Evolutionary conservation across 2,329 filamentous ascomycete species (phyloP), one percentile per base, ranked within the genome.

Genomic region (Ophiostoma pallidulum): DNA sequence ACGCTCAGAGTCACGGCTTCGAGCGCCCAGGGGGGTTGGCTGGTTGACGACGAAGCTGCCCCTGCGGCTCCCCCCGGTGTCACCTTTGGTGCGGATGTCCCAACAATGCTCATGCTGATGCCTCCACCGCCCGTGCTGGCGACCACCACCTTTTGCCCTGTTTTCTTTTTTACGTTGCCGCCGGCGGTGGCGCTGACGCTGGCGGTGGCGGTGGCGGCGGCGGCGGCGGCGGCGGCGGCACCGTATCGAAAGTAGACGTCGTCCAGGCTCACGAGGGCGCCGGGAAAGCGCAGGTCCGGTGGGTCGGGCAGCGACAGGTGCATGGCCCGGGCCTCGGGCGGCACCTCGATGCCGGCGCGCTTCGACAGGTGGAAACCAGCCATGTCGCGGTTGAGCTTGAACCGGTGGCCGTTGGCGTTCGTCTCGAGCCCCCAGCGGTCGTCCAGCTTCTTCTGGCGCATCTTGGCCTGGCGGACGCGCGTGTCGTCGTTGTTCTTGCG

Each of bases 401-500:
- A 94, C 2, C 84, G 71, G 5, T 77, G 77, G 1, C 88, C 88
- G 44, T 74, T 82, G 7, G 79, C 77, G 53, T 70, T 84, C 35
- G 87, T 82, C 58, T 90, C 75, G 56, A 94, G 63, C 0, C 87
- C 88, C 78, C 81, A 85, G 6, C 86, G 73, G 47, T 92, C 82
- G 48, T 94, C 86, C 1, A 94, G 72, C 60, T 88, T 90, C 69
- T 89, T 91, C 66, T 90, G 85, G 1, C 86, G 74, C 4, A 82
- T 86, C 53, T 89, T 90, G 4, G 86, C 87, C 67, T 90, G 85
- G n/a, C 85, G 80, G 3, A 94, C 71, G 61, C 89, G 90, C 60
- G 91, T 91, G 56, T 89, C 83, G 58, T 94, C 87, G 26, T 87
- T 85, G 22, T 82, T 83, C 41, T 80, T 80, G 60, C 82, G 85